Conservation (phyloP, 257 asterid species). For the Penstemon eatonii region DNA sequence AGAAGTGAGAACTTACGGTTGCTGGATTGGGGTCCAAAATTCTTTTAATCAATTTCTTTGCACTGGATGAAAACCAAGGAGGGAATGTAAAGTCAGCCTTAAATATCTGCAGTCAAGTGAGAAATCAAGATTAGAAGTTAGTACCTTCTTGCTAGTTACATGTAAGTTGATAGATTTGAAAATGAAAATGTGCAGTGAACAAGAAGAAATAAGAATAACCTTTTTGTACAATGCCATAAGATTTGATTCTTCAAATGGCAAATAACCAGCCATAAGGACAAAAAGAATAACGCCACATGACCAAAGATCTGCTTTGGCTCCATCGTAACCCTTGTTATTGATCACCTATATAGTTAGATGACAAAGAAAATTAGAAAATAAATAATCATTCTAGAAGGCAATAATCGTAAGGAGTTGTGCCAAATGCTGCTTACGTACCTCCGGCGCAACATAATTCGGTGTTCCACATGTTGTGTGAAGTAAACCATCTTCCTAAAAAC, state of each 20-base stretch:
- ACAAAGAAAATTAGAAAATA: slow-evolving; percentile 12
- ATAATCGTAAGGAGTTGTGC: neutral
- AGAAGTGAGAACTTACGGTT: slow-evolving; percentile 51
- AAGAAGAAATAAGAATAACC: slow-evolving; percentile 26
- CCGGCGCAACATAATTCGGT: slow-evolving; percentile 98
- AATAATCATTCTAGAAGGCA: neutral
- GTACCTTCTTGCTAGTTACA: neutral
- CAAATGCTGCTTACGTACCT: slow-evolving; percentile 48
- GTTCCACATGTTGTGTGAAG: slow-evolving; percentile 98
- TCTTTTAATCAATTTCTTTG: slow-evolving; percentile 78
- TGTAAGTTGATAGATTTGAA: neutral
- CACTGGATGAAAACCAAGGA: slow-evolving; percentile 86
- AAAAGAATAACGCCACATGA: slow-evolving; percentile 76
- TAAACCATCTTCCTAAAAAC: slow-evolving; percentile 84
- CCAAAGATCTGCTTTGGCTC: slow-evolving; percentile 98
- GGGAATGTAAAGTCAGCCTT: slow-evolving; percentile 92
- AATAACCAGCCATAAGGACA: slow-evolving; percentile 65
- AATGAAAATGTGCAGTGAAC: slow-evolving; percentile 1
- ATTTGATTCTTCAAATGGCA: slow-evolving; percentile 91
- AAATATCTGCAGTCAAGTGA: slow-evolving; percentile 59
- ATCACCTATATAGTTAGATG: slow-evolving; percentile 55
- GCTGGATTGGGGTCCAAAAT: slow-evolving; percentile 90
- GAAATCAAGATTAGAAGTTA: slow-evolving; percentile 18
- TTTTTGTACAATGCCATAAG: slow-evolving; percentile 59
- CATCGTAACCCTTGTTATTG: slow-evolving; percentile 90